Percentiles rank a stretch among this genome's conserved stretches.
Evolutionary conservation across 108 stramenopile species (phyloP).

Genomic region (Cyclotella sp.): DNA sequence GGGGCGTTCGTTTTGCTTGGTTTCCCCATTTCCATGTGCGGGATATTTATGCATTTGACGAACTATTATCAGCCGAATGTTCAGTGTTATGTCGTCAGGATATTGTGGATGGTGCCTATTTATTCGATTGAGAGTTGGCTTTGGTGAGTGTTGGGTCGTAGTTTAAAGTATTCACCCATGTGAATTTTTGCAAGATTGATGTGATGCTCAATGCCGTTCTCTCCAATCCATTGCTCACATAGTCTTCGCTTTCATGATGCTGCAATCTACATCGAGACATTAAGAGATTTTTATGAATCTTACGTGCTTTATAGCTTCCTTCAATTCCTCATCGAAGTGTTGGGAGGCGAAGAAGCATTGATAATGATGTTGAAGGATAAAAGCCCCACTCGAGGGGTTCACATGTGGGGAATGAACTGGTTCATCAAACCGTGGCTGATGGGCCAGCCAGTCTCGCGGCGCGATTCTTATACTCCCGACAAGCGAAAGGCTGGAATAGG

Average conservation of each 20-base stretch:
- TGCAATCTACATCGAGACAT: constrained; percentile 86
- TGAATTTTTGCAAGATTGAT: too few species aligned
- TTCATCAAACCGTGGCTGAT: constrained; percentile 92
- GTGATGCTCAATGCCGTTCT: background rate
- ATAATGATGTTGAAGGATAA: constrained; percentile 91
- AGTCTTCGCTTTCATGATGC: constrained; percentile 71
- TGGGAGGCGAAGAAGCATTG: constrained; percentile 91
- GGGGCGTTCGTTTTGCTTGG: constrained; percentile 90
- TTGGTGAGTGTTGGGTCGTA: constrained; percentile 49
- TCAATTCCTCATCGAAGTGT: constrained; percentile 90
- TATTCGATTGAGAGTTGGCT: constrained; percentile 94
- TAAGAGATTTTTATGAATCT: constrained; percentile 82
- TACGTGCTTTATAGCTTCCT: constrained; percentile 95
- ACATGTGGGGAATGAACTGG: constrained; percentile 84
- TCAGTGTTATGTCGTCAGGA: constrained; percentile 87
- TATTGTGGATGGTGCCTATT: constrained; percentile 95
- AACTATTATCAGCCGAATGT: constrained; percentile 91
- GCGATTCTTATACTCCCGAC: constrained; percentile 40
- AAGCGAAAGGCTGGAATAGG: constrained; percentile 8
- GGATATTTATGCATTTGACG: constrained; percentile 86
- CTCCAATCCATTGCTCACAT: background rate
- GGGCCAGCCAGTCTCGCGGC: constrained; percentile 81
- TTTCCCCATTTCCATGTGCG: constrained; percentile 88
- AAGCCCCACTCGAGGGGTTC: constrained; percentile 84
- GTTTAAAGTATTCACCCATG: too few species aligned